Evolutionary conservation across 257 asterid species (phyloP).

Genomic region (Haberlea rhodopensis): DNA sequence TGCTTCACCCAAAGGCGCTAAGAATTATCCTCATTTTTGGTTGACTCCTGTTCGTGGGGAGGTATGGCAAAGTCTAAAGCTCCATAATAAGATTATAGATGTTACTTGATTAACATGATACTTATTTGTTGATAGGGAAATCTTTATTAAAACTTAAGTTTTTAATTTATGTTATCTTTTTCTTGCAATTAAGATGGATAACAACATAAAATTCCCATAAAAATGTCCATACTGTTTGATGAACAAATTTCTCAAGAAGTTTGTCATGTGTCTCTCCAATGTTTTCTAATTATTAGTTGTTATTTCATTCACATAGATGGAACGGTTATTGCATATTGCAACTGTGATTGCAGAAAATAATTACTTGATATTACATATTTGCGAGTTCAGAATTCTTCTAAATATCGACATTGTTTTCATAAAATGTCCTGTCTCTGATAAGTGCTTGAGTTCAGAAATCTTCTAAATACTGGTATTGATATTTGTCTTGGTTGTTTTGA

Average conservation of each 20-base stretch:
- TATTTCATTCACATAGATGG: not conserved
- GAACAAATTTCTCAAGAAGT: not conserved
- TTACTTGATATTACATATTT: slow-evolving; percentile 5
- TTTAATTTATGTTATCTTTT: not conserved
- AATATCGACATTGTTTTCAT: not conserved
- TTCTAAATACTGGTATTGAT: no score
- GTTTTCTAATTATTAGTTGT: slow-evolving; percentile 1
- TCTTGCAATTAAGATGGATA: slow-evolving; percentile 4
- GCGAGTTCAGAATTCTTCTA: not conserved
- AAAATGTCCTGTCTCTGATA: not conserved
- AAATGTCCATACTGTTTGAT: slow-evolving; percentile 11
- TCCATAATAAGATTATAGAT: slow-evolving; percentile 7
- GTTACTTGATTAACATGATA: slow-evolving; percentile 2
- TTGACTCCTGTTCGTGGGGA: slow-evolving; percentile 99
- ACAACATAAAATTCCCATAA: slow-evolving; percentile 3
- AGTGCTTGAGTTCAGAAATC: no score
- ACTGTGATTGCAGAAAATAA: slow-evolving; percentile 1
- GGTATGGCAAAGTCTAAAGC: slow-evolving; percentile 40
- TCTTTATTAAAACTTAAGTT: slow-evolving; percentile 13
- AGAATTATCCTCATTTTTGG: slow-evolving; percentile 82
- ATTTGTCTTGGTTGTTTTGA: no score
- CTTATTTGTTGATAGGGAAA: not conserved
- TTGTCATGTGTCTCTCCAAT: slow-evolving; percentile 2
- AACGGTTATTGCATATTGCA: slow-evolving; percentile 6
- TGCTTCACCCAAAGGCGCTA: slow-evolving; percentile 81